Base-by-base conservation (phyloP, 2,329 filamentous ascomycete genomes). In the Westerdykella sp. region DNA sequence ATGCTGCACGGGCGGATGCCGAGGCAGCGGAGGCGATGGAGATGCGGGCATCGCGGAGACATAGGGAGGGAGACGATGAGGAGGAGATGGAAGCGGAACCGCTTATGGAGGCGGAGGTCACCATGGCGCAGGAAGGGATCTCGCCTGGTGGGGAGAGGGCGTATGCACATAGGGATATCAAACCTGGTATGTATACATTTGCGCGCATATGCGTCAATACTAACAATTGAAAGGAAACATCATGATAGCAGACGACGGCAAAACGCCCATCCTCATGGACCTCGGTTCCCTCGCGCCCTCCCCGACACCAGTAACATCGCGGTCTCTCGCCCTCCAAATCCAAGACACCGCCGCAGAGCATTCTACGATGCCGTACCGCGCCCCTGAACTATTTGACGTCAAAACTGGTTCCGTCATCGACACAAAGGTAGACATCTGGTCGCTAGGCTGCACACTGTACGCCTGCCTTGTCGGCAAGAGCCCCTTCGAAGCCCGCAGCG, bases 361-460 rank as follows among this genome's bases (percentile, higher is more conserved):
- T 74, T 91, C 84, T 52, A 98, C 93, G 34, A 97, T 98, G 91
- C 90, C 93, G 0, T 98, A 98, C 71, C 88, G 93, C 46, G 93
- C 93, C 1, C 93, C 93, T 0, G 93, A 98, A 69, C 82, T 98
- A 47, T 98, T 98, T 68, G 93, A 98, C 66, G 93, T 97, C 44
- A 95, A 95, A 70, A 96, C 89, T 3, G 91, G 87, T 49, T 83
- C 84, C 39, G 80, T 88, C 40, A 85, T 98, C 60, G 93, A 97
- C 69, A 95, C 90, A 11, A 96, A 96, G 65, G 88, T 95, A 34
- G 93, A 98, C 67, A 95, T 98, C 53, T 98, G 93, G 93, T 95
- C 87, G 13, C 73, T 98, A 16, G 93, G 93, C 40, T 97, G 93
- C 73, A 97, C 93, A n/a, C 75, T 98, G 36, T 98, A 95, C 69